These are phyloP conservation scores for Serendipita sp. DNA, from an alignment of 768 basidiomycete genomes.

Conservation along the genomic window DNA sequence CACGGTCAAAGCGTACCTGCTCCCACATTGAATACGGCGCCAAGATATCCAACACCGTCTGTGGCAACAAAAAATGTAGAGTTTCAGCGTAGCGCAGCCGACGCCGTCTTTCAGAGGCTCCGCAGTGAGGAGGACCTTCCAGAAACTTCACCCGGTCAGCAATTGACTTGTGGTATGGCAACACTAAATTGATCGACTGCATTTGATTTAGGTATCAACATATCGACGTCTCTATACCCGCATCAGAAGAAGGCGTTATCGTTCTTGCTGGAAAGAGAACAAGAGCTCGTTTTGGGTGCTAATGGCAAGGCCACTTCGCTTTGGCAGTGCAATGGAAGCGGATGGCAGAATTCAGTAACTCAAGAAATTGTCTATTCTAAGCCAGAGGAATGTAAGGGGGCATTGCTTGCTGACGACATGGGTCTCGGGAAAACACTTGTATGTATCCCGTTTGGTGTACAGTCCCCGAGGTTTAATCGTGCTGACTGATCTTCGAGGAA, in stretches of 20 bases:
- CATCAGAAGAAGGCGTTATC: constrained; percentile 98
- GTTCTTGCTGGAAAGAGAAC: constrained; percentile 79
- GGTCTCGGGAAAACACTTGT: constrained; percentile 18
- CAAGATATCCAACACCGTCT: constrained; percentile 42
- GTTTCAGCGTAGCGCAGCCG: constrained; percentile 82
- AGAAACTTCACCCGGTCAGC: constrained; percentile 74
- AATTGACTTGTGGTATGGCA: not conserved
- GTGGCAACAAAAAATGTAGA: constrained; percentile 66
- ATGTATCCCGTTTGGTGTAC: not conserved
- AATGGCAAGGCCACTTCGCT: constrained; percentile 54
- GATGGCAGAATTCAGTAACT: constrained; percentile 76
- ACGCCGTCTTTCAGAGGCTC: constrained; percentile 81
- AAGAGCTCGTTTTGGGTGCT: constrained; percentile 31
- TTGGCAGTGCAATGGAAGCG: constrained; percentile 36
- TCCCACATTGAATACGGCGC: not conserved
- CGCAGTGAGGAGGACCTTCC: constrained; percentile 72
- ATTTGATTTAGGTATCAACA: constrained; percentile 20
- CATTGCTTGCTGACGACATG: constrained; percentile 95
- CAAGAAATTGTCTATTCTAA: constrained; percentile 51
- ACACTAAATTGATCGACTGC: constrained; percentile 1
- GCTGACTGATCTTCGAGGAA: not conserved
- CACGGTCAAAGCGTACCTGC: constrained; percentile 17
- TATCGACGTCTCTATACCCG: constrained; percentile 80
- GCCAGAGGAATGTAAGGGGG: constrained; percentile 63
- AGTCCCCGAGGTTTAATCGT: not conserved